A percentile compares a stretch with the other conserved stretches of the same genome.
Conservation (phyloP, 257 asterid species). For the Nicotiana obtusifolia region DNA sequence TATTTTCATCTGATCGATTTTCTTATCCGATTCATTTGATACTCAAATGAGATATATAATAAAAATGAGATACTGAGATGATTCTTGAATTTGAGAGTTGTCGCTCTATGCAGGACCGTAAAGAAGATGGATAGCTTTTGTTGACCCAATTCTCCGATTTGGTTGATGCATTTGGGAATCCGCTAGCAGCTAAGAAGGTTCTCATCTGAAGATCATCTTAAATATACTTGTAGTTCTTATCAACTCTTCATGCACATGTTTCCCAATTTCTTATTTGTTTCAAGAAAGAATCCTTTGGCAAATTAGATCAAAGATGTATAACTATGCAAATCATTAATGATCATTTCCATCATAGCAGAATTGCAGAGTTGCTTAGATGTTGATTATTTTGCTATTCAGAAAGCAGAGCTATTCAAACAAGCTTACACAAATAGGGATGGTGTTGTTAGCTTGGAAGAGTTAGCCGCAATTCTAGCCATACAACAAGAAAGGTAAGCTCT, state of each 20-base stretch:
- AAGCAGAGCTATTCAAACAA: constrained; percentile 82
- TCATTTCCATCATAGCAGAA: background rate
- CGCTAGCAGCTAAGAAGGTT: constrained; percentile 76
- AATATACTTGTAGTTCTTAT: constrained; percentile 2
- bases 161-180: constrained; percentile 85
- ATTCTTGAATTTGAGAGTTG: constrained; percentile 10
- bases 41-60: no score
- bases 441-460: constrained; percentile 81
- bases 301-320: background rate
- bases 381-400: constrained; percentile 26
- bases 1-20: no score
- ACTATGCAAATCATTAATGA: background rate
- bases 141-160: constrained; percentile 59
- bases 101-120: constrained; percentile 56
- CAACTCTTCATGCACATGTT: constrained; percentile 4
- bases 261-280: no score
- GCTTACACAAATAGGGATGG: constrained; percentile 86
- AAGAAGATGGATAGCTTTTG: constrained; percentile 72
- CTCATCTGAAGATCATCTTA: constrained; percentile 4
- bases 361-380: background rate
- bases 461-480: constrained; percentile 83
- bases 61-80: no score
- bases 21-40: no score
- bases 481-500: constrained; percentile 54
- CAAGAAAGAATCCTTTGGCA: background rate